These are phyloP conservation scores for Diaporthe australafricana DNA, from an alignment of 2,329 filamentous ascomycete genomes.

Conservation along the genomic window DNA sequence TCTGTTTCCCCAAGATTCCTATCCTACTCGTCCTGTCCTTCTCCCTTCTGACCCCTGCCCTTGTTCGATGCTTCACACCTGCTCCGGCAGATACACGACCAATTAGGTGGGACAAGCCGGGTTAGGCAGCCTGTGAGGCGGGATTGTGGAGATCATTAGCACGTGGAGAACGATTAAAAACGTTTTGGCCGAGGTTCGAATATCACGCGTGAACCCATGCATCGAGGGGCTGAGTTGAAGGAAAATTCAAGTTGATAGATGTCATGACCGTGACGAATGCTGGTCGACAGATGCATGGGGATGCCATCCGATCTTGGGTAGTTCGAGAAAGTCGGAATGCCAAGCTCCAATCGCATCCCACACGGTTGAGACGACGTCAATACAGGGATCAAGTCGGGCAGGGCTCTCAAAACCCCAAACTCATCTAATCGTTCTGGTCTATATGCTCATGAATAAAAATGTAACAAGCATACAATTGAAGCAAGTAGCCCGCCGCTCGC, in stretches of 20 bases:
- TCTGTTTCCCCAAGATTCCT: not conserved
- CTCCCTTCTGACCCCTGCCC: not conserved
- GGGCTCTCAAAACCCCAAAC: not conserved
- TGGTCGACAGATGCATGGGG: not conserved
- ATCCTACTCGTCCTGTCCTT: not conserved
- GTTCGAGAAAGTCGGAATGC: conserved; percentile 4
- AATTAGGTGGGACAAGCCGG: not conserved
- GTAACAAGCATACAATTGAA: conserved; percentile 10
- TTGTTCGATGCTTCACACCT: not conserved
- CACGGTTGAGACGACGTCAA: not conserved
- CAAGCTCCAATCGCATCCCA: conserved; percentile 22
- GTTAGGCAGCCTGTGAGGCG: conserved; percentile 1
- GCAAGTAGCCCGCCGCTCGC: conserved; percentile 27
- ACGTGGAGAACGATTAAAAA: not conserved
- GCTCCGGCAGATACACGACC: conserved; percentile 4
- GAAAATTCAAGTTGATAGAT: not conserved
- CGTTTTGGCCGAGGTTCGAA: not conserved
- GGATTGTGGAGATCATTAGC: not conserved
- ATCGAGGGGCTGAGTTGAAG: not conserved
- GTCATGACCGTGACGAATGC: not conserved
- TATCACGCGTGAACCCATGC: not conserved
- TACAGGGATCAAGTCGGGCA: not conserved
- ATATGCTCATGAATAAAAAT: conserved; percentile 7
- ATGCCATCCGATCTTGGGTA: conserved; percentile 10
- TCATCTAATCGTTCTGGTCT: conserved; percentile 15